Percentiles rank a stretch among this genome's conserved stretches.
Evolutionary conservation across 805 yeast species (phyloP).

Genomic region (Yamadazyma akitaensis): DNA sequence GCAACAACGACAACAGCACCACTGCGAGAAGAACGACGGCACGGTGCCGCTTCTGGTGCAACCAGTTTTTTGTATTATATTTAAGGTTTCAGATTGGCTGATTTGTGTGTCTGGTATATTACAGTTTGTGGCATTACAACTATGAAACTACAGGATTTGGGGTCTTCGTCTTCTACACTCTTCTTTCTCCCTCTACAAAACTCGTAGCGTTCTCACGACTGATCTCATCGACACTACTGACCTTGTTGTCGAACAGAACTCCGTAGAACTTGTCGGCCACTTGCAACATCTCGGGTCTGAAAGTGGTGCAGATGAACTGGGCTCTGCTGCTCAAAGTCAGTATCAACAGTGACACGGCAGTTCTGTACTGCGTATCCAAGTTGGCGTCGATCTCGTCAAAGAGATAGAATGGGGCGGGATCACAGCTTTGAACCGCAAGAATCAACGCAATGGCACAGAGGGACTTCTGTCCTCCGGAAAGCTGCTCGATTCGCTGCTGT

Average conservation of each 20-base stretch:
- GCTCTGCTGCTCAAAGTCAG: constrained; percentile 61
- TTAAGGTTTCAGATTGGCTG: too few relatives aligned
- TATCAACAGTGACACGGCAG: constrained; percentile 78
- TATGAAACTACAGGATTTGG: too few relatives aligned
- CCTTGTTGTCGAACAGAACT: constrained; percentile 77
- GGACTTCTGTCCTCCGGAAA: constrained; percentile 96
- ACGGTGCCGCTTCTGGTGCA: too few relatives aligned
- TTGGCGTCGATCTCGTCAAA: constrained; percentile 98
- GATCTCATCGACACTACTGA: constrained; percentile 73
- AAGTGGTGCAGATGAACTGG: constrained; percentile 95
- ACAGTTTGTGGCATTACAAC: too few relatives aligned
- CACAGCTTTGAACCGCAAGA: constrained; percentile 89
- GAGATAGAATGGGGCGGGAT: constrained; percentile 94
- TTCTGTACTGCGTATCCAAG: constrained; percentile 85
- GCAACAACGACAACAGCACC: too few relatives aligned
- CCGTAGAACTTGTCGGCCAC: constrained; percentile 87
- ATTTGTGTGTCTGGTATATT: too few relatives aligned
- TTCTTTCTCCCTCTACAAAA: constrained; percentile 71
- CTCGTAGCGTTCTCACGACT: constrained; percentile 68
- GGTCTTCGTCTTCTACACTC: neutral
- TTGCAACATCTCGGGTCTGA: constrained; percentile 86
- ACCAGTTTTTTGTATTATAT: too few relatives aligned
- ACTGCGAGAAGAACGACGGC: too few relatives aligned
- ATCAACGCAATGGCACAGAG: constrained; percentile 94
- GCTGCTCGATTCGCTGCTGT: constrained; percentile 82